Evolutionary conservation across 2,329 filamentous ascomycete species (phyloP), one percentile per base, ranked within the genome.

Genomic region (Colletotrichum chrysophilum): DNA sequence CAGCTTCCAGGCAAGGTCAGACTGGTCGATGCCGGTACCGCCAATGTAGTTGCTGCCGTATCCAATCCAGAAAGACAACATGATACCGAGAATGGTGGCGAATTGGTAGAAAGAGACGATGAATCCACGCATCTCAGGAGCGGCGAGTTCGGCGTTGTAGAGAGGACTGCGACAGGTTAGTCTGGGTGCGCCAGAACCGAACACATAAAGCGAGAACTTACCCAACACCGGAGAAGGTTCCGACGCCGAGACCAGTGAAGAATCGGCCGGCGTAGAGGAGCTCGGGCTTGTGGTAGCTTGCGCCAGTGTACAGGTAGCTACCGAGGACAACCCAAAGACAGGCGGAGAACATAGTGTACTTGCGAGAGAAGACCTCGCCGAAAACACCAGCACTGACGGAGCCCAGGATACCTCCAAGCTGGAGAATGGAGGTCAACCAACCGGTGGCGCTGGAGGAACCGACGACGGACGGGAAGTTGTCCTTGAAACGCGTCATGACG

Each of bases 71-170:
- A 87, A 88, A 1, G 85, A 86, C 26, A 90, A 84, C 85, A 88
- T 87, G 68, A 92, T 89, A 21, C 89, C 90, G 34, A 90, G 85
- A 6, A 89, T 90, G 72, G 91, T 93, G 7, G 91, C 90, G 18
- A 94, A 87, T 77, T 93, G 92, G 75, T 94, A 92, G 10, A 94
- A 86, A 7, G 90, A 91, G 16, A 94, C 91, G 3, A 94, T 86
- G 18, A 92, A 89, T 48, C 93, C 93, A 72, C 93, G 87, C n/a
- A 94, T 88, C 81, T 94, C 92, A 2, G 93, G 92, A 12, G 92
- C 88, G 2, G 90, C 88, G 7, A 88, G 83, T 79, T 91, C 90
- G 30, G 88, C 87, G 64, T 88, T 88, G 79, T 89, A 89, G 0
- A 89, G 78, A 2, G 88, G 87, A 8, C 81, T 78, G 34, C n/a